Base-by-base conservation (phyloP, 2,329 filamentous ascomycete species). In the Arthrobotrys entomopaga region DNA sequence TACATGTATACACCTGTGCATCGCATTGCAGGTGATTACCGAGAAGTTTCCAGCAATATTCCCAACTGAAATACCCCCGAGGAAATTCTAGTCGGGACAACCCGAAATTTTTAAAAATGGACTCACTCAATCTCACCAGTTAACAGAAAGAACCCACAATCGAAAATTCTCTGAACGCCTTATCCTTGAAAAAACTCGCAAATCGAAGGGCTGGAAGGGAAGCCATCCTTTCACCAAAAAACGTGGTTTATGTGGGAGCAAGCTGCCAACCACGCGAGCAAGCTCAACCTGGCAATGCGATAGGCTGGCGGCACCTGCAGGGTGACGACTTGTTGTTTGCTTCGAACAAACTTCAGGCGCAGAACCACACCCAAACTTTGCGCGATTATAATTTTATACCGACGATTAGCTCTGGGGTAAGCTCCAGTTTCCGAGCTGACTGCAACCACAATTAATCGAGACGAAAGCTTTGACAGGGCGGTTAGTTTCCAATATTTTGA, bases 251-350 rank as follows among this genome's bases (percentile, higher is more conserved):
- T 43, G 38, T 46, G 42, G 54, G 50, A 58, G 19, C 48, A 52
- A 56, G 43, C 48, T 48, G 54, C 58, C 61, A 71, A 59, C 59
- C 29, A 20, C 29, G 29, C 29, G 29, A 34, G 29, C 29, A 34
- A 34, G 29, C 29, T 34, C 29, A 34, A 6, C 29, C 29, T 34
- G 6, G 29, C 29, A 34, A 34, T 34, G 29, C 6, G 29, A 34
- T 34, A 34, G 29, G 29, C 65, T 58, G 54, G 60, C 60, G 54
- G 69, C 50, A 61, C 50, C 61, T 73, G 69, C 69, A 60, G 52
- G 63, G 69, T 73, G 69, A 73, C 69, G 69, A 73, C 69, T 24
- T 56, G 24, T 34, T 73, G 69, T 73, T 73, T 73, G 69, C 69
- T 73, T 65, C 50, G 13, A 63, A 73, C 69, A 73, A 73, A 73